Percentiles rank a stretch among this genome's conserved stretches.
Evolutionary conservation across 306 rosid genomes (phyloP).

Genomic region (Cicer pinnatifidum): DNA sequence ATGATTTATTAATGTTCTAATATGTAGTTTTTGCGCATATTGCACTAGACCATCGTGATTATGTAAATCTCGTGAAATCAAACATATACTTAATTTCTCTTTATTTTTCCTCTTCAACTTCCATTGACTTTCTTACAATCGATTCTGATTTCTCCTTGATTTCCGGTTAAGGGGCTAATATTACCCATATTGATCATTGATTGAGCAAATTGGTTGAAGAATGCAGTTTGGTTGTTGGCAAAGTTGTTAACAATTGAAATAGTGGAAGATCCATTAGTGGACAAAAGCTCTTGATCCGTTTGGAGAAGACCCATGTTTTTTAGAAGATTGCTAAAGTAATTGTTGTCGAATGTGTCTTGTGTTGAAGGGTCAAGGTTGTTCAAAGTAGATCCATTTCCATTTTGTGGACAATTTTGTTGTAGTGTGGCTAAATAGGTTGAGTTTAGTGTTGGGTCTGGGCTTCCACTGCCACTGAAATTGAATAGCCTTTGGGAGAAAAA

Average conservation of each 20-base stretch:
- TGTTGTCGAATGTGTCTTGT: slow-evolving; percentile 59
- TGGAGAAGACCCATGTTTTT: slow-evolving; percentile 58
- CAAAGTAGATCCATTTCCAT: slow-evolving; percentile 49
- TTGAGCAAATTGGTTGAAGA: slow-evolving; percentile 60
- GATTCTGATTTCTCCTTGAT: slow-evolving; percentile 61
- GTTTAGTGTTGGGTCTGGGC: slow-evolving; percentile 66
- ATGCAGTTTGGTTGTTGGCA: slow-evolving; percentile 57
- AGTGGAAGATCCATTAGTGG: slow-evolving; percentile 54
- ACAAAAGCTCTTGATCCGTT: slow-evolving; percentile 63
- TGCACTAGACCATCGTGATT: too few species aligned
- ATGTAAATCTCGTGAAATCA: too few species aligned
- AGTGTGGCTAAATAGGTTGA: slow-evolving; percentile 58
- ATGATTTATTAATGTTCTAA: too few species aligned
- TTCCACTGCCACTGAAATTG: slow-evolving; percentile 56
- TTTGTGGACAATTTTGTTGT: slow-evolving; percentile 64
- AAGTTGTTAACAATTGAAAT: slow-evolving; percentile 61
- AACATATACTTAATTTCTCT: not conserved
- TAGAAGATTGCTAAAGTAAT: slow-evolving; percentile 57
- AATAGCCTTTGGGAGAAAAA: slow-evolving; percentile 55
- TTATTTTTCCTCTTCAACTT: slow-evolving; percentile 42
- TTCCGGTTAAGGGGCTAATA: slow-evolving; percentile 61
- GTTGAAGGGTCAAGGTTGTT: slow-evolving; percentile 58
- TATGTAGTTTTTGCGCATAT: too few species aligned
- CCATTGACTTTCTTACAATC: slow-evolving; percentile 71
- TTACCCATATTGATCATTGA: slow-evolving; percentile 83